Base-by-base conservation (phyloP, 192 early-diverging fungal species). In the Backusella circina region DNA sequence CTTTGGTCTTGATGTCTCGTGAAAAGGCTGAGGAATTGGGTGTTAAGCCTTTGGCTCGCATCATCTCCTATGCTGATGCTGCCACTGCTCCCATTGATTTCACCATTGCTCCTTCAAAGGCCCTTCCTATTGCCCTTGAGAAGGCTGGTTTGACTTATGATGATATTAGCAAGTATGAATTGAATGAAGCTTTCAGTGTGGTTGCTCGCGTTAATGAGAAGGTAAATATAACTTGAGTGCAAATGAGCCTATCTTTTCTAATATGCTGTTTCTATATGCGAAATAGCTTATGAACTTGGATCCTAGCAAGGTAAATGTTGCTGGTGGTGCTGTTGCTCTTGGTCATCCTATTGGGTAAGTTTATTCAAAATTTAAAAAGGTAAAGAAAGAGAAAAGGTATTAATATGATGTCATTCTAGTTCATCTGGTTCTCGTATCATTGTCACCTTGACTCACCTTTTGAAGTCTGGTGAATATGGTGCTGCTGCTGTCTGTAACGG, bases 161-260 rank as follows among this genome's bases (percentile, higher is more conserved):
- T 76, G 96, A 98, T 83, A 93, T 99, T 83, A 89, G 89, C 68
- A 84, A 97, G 57, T 99, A 93, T 78, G 97, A 99, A 83, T 91
- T 99, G 84, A 98, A 99, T 84, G 97, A 99, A 85, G 97, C 97
- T 0, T 99, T 99, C 81, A 92, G 91, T 75, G 97, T 97, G 6
- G 97, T 98, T 69, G 90, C 93, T 16, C 84, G 88, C 28, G 97
- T 88, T 51, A 99, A 99, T 84, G 94, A 97, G 80, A 88, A 97
- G 72, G 79, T 77, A 74, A 36, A n/a, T 28, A 35, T 21, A 50
- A 32, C n/a, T n/a, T n/a, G n/a, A n/a, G n/a, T n/a, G n/a, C n/a
- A n/a, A n/a, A n/a, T n/a, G n/a, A n/a, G n/a, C n/a, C n/a, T n/a
- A n/a, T n/a, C n/a, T n/a, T n/a, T n/a, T n/a, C n/a, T n/a, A n/a